Percentiles rank a stretch among this genome's conserved stretches.
Evolutionary conservation across 1,284 basidiomycete species (phyloP).

Genomic region (Cystobasidium slooffiae): DNA sequence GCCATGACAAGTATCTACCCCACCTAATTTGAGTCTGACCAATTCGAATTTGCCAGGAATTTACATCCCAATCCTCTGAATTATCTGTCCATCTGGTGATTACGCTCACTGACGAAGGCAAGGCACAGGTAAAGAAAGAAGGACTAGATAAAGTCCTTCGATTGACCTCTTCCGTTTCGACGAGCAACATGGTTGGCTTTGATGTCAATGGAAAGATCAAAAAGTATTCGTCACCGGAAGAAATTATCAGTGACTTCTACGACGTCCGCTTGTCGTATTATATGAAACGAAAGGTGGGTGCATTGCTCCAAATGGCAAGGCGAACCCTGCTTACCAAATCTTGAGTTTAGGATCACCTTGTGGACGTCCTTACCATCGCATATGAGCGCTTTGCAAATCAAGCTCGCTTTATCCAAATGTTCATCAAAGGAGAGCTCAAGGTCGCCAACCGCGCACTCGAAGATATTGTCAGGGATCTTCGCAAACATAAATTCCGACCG

Average conservation of each 20-base stretch:
- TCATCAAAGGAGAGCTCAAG: constrained; percentile 83
- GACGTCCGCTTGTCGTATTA: constrained; percentile 86
- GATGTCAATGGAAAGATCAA: constrained; percentile 95
- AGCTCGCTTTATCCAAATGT: constrained; percentile 96
- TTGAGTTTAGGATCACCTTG: no score
- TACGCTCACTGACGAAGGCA: constrained; percentile 76
- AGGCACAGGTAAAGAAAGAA: constrained; percentile 85
- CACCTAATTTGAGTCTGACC: no score
- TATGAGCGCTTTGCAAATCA: constrained; percentile 92
- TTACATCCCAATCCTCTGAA: constrained; percentile 64
- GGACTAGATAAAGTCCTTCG: constrained; percentile 93
- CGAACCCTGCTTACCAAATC: no score
- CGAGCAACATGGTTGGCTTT: constrained; percentile 98
- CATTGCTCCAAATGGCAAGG: not conserved
- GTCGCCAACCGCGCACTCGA: constrained; percentile 90
- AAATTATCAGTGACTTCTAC: constrained; percentile 93
- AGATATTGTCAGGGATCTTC: constrained; percentile 83
- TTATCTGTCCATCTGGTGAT: constrained; percentile 88
- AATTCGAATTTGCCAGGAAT: constrained; percentile 16
- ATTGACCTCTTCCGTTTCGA: constrained; percentile 77
- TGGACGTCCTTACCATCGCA: constrained; percentile 78
- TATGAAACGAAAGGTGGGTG: constrained; percentile 86
- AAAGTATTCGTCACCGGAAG: constrained; percentile 86
- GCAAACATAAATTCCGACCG: constrained; percentile 80
- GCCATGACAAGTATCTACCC: constrained; percentile 37